These are phyloP conservation scores for Arthrobotrys pseudoclavata DNA, from an alignment of 2,329 filamentous ascomycete genomes.

Conservation along the genomic window DNA sequence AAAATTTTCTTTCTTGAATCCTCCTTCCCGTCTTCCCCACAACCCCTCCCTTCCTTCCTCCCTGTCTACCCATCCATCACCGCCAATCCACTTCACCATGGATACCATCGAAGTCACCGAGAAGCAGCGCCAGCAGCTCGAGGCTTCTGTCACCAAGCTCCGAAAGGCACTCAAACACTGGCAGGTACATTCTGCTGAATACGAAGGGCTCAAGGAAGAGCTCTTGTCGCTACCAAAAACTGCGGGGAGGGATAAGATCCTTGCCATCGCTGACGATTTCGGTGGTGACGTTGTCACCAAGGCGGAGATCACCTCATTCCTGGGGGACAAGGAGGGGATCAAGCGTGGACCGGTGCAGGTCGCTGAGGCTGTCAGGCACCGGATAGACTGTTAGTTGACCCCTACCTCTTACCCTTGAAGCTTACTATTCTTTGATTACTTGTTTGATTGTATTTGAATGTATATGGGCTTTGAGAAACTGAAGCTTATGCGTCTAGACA, in stretches of 20 bases:
- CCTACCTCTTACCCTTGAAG: background rate
- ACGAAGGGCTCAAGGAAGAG: slow-evolving; percentile 88
- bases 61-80: slow-evolving; percentile 62
- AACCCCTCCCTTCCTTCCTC: background rate
- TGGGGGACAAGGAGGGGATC: slow-evolving; percentile 68
- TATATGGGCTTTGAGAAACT: background rate
- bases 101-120: slow-evolving; percentile 73
- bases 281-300: slow-evolving; percentile 75
- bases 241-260: slow-evolving; percentile 71
- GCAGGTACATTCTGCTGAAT: slow-evolving; percentile 91
- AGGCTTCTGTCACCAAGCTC: slow-evolving; percentile 80
- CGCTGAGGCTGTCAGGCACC: slow-evolving; percentile 76
- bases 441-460: background rate
- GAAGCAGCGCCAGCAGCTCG: slow-evolving; percentile 79
- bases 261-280: slow-evolving; percentile 72
- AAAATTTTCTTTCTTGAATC: slow-evolving; percentile 30
- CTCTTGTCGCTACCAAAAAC: slow-evolving; percentile 72
- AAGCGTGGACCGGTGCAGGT: slow-evolving; percentile 75
- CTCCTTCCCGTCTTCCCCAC: slow-evolving; percentile 6
- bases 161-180: slow-evolving; percentile 84
- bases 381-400: slow-evolving; percentile 76
- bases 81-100: slow-evolving; percentile 23
- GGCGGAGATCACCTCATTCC: slow-evolving; percentile 72
- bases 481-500: slow-evolving; percentile 69
- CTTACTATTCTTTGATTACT: background rate